Conservation (phyloP, 805 yeast species). For the Candida hungchunana region DNA sequence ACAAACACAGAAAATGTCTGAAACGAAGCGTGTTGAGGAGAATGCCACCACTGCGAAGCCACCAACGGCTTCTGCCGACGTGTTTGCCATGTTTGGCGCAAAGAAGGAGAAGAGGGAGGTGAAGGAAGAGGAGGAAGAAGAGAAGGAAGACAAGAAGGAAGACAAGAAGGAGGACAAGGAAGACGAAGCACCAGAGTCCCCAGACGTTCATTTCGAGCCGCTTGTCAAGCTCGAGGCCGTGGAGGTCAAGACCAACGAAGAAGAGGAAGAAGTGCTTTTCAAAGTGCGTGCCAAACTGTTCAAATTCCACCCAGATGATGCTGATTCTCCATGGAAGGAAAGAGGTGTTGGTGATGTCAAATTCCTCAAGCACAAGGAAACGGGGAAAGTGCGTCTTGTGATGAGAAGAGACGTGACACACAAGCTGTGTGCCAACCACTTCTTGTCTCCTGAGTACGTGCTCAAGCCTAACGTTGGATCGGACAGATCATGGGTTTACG, state of each 20-base stretch:
- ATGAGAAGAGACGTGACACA: constrained; percentile 99
- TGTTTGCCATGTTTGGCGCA: constrained; percentile 94
- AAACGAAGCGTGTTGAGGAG: constrained; percentile 23
- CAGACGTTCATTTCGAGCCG: constrained; percentile 89
- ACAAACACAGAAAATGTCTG: constrained; percentile 20
- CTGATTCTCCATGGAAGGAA: constrained; percentile 99
- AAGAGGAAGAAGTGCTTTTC: constrained; percentile 74
- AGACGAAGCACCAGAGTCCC: constrained; percentile 35
- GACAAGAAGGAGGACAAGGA: constrained; percentile 32
- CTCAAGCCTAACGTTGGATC: constrained; percentile 93
- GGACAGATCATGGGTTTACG: constrained; percentile 98
- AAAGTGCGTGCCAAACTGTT: constrained; percentile 95
- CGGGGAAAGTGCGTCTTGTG: constrained; percentile 80
- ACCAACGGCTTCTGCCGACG: constrained; percentile 74
- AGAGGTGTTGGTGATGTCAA: constrained; percentile 99
- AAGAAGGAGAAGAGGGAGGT: constrained; percentile 50
- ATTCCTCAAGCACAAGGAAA: constrained; percentile 82
- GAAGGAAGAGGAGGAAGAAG: constrained; percentile 34
- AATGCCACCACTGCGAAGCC: constrained; percentile 40
- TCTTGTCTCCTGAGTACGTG: constrained; percentile 73
- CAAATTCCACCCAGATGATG: constrained; percentile 76
- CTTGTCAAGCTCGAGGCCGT: constrained; percentile 92
- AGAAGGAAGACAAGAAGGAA: constrained; percentile 31
- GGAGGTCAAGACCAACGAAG: constrained; percentile 94
- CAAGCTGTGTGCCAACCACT: constrained; percentile 97